Conservation (phyloP, 768 basidiomycete species). For the Podaxis rugospora region DNA sequence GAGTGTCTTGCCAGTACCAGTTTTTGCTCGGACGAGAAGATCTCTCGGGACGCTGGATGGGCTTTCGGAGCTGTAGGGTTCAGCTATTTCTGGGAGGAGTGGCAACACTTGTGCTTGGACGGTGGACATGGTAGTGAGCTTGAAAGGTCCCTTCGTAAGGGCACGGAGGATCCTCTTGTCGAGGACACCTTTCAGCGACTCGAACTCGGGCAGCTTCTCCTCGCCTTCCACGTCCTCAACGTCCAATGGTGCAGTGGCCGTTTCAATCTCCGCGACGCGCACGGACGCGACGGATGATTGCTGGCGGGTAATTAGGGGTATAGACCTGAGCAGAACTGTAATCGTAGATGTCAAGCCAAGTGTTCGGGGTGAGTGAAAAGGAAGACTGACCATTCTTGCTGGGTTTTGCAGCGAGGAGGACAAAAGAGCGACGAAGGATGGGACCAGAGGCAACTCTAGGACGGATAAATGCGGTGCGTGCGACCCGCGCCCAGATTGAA, state of each 20-base stretch:
- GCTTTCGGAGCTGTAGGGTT: slow-evolving; percentile 40
- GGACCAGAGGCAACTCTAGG: background rate
- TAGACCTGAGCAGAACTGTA: background rate
- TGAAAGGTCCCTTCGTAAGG: slow-evolving; percentile 60
- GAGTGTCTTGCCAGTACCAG: slow-evolving; percentile 87
- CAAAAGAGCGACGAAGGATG: slow-evolving; percentile 1
- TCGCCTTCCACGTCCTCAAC: background rate
- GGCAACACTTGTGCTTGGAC: slow-evolving; percentile 81
- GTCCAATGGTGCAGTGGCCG: background rate
- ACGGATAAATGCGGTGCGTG: slow-evolving; percentile 7
- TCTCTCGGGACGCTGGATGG: slow-evolving; percentile 44
- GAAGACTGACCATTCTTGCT: background rate
- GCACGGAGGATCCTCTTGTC: slow-evolving; percentile 47
- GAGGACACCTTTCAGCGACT: slow-evolving; percentile 33
- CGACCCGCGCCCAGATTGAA: slow-evolving; percentile 8
- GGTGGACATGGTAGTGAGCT: slow-evolving; percentile 65
- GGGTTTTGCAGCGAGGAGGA: slow-evolving; percentile 8
- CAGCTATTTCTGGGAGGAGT: slow-evolving; percentile 66
- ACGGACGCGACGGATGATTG: background rate
- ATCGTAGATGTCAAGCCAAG: background rate
- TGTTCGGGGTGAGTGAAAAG: background rate
- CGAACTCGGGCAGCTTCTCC: slow-evolving; percentile 27
- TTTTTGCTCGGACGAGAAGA: slow-evolving; percentile 81
- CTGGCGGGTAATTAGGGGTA: slow-evolving; percentile 4
- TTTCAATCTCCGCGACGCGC: background rate